A percentile compares a stretch with the other conserved stretches of the same genome.
These are phyloP conservation scores for Lactarius indigo DNA, from an alignment of 768 basidiomycete species.

Conservation along the genomic window DNA sequence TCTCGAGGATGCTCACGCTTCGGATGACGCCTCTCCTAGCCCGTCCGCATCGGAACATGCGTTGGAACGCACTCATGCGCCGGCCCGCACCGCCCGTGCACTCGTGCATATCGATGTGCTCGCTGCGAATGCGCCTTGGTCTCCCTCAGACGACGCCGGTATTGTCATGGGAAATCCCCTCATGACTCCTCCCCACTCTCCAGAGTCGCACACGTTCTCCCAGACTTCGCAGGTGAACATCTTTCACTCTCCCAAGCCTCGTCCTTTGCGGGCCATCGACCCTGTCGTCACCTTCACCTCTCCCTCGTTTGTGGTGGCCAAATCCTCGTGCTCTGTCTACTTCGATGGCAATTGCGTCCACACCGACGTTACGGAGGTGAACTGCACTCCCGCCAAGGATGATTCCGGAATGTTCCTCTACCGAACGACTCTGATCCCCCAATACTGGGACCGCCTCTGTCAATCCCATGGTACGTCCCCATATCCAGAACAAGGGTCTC, in stretches of 20 bases:
- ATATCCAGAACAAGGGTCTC: neutral
- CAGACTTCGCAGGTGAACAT: slow-evolving; percentile 24
- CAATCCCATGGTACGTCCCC: slow-evolving; percentile 47
- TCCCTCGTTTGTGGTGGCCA: slow-evolving; percentile 43
- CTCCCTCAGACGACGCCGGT: slow-evolving; percentile 25
- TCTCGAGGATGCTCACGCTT: slow-evolving; percentile 17
- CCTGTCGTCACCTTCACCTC: slow-evolving; percentile 65
- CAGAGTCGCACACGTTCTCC: slow-evolving; percentile 18
- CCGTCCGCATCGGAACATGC: slow-evolving; percentile 20
- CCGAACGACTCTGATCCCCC: slow-evolving; percentile 57
- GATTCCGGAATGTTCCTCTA: slow-evolving; percentile 41
- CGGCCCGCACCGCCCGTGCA: slow-evolving; percentile 36
- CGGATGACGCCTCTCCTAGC: slow-evolving; percentile 18
- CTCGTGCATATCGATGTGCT: slow-evolving; percentile 27
- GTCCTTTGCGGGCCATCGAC: slow-evolving; percentile 56
- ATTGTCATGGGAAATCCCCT: slow-evolving; percentile 22
- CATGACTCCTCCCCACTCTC: slow-evolving; percentile 23
- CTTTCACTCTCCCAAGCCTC: slow-evolving; percentile 37
- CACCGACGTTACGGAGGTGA: slow-evolving; percentile 41
- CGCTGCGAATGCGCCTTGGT: slow-evolving; percentile 20
- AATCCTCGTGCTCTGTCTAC: slow-evolving; percentile 55
- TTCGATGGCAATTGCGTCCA: slow-evolving; percentile 47
- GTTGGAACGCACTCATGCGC: slow-evolving; percentile 21
- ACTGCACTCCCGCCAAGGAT: slow-evolving; percentile 17
- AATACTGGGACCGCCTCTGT: slow-evolving; percentile 60